Conservation (phyloP, 2,329 filamentous ascomycete genomes). For the Rutstroemia sp. region DNA sequence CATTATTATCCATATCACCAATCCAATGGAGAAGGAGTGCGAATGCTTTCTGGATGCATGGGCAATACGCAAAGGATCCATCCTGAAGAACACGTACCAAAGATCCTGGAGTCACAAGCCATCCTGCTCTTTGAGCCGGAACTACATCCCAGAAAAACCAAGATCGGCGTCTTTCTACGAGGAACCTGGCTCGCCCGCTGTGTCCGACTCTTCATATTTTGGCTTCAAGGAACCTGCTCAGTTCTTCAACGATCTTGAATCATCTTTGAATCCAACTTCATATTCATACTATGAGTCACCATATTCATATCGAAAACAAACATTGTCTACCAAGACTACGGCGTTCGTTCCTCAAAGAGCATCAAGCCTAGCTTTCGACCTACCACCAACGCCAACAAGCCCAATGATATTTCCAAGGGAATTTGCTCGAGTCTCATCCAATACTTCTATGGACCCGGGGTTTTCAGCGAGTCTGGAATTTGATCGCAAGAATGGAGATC, state of each 20-base stretch:
- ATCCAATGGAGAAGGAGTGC: constrained; percentile 3
- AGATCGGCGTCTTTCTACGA: neutral
- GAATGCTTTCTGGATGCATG: constrained; percentile 2
- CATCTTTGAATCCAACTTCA: neutral
- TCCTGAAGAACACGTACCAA: neutral
- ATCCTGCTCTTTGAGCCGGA: neutral
- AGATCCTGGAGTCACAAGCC: neutral
- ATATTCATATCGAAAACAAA: neutral
- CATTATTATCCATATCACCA: constrained; percentile 1
- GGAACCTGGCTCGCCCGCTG: neutral
- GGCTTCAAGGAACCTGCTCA: neutral
- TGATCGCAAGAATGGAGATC: constrained; percentile 1
- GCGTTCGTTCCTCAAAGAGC: neutral
- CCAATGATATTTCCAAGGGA: neutral
- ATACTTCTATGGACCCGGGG: neutral
- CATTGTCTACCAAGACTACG: neutral
- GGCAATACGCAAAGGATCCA: neutral
- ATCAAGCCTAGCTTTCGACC: constrained; percentile 1
- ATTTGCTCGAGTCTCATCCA: neutral
- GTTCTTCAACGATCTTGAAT: neutral
- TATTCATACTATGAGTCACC: neutral
- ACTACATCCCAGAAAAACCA: neutral
- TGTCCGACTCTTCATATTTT: neutral
- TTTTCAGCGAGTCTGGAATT: neutral
- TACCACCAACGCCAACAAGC: neutral